These are phyloP conservation scores for Aspergillus pseudoterreus DNA, from an alignment of 2,329 filamentous ascomycete genomes.

Conservation along the genomic window DNA sequence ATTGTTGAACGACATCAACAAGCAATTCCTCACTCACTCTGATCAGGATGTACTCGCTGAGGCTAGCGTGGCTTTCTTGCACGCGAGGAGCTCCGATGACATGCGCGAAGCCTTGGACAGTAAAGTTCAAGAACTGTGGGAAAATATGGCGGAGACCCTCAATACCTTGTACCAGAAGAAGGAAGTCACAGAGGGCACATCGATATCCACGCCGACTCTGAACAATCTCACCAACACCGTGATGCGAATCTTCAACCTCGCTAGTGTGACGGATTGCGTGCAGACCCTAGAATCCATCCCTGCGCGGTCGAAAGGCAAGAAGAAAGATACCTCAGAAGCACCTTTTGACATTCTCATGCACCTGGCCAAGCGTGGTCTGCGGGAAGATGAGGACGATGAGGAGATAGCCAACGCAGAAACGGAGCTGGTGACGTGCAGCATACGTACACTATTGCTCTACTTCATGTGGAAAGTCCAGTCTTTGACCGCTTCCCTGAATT, in stretches of 20 bases:
- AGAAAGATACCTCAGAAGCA: conserved; percentile 36
- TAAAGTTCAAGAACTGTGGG: conserved; percentile 81
- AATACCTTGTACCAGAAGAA: conserved; percentile 67
- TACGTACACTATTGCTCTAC: conserved; percentile 77
- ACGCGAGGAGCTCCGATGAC: conserved; percentile 82
- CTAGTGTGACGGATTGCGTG: conserved; percentile 73
- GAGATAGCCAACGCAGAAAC: conserved; percentile 75
- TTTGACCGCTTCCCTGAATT: conserved; percentile 53
- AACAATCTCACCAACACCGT: conserved; percentile 70
- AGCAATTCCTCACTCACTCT: conserved; percentile 89
- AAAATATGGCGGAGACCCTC: conserved; percentile 72
- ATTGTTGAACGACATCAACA: conserved; percentile 84
- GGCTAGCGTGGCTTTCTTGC: conserved; percentile 75
- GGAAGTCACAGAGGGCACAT: conserved; percentile 68
- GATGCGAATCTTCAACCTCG: conserved; percentile 75
- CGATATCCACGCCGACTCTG: conserved; percentile 62
- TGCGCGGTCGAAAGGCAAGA: conserved; percentile 35
- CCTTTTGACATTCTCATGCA: conserved; percentile 66
- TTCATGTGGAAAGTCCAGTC: conserved; percentile 87
- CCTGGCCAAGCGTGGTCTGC: conserved; percentile 70
- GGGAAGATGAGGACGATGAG: conserved; percentile 59
- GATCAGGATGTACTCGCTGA: conserved; percentile 81
- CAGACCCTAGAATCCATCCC: conserved; percentile 64
- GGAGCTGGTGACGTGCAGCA: conserved; percentile 69
- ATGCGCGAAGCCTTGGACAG: conserved; percentile 79